Conservation (phyloP, 1,139 yeast genomes). For the Zygoascus hellenicus region DNA sequence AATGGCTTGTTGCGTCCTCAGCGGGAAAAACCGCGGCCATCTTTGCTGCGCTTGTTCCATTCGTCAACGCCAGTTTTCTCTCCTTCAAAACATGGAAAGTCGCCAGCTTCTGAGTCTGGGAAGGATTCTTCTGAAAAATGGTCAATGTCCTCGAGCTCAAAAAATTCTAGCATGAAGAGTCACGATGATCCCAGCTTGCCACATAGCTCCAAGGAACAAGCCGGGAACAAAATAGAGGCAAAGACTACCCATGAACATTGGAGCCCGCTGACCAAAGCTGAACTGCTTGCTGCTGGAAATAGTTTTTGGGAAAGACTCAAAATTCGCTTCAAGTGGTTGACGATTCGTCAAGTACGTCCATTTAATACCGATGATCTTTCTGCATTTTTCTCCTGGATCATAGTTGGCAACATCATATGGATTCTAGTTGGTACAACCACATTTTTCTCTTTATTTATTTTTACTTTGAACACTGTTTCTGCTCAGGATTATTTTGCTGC, state of each 20-base stretch:
- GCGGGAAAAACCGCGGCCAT: no score
- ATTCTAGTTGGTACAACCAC: slow-evolving; percentile 85
- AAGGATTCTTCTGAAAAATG: no score
- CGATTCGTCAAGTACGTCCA: slow-evolving; percentile 60
- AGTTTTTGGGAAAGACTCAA: slow-evolving; percentile 46
- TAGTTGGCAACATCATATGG: slow-evolving; percentile 77
- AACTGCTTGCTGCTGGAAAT: slow-evolving; percentile 48
- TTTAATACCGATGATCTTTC: slow-evolving; percentile 83
- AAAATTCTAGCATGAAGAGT: no score
- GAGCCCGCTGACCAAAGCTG: slow-evolving; percentile 36
- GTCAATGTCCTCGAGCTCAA: no score
- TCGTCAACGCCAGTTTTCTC: no score
- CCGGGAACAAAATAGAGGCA: not conserved
- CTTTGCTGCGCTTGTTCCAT: no score
- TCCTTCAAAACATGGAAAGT: no score
- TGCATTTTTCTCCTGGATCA: slow-evolving; percentile 85
- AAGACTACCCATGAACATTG: not conserved
- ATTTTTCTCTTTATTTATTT: slow-evolving; percentile 71
- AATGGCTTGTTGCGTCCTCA: no score
- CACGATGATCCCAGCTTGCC: no score
- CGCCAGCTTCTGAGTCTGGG: no score
- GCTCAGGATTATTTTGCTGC: slow-evolving; percentile 88
- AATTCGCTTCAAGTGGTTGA: slow-evolving; percentile 63
- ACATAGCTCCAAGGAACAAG: not conserved
- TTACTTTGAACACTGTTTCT: slow-evolving; percentile 75